Conservation (phyloP, 2,329 filamentous ascomycete genomes). For the Curvularia sp. region DNA sequence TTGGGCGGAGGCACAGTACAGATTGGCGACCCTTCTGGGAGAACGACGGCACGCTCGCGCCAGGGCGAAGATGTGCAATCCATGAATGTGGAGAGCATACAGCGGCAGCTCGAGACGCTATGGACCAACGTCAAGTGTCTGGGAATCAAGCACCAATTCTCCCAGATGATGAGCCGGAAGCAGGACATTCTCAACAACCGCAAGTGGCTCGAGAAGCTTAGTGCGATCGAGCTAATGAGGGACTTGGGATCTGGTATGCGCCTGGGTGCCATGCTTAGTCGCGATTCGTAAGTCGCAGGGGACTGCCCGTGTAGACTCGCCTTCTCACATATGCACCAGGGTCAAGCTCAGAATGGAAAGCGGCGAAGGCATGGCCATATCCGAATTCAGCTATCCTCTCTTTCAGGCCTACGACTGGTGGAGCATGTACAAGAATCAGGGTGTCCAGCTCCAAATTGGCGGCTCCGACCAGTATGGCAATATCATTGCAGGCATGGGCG, state of each 20-base stretch:
- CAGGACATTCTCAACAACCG: constrained; percentile 80
- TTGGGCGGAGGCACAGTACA: constrained; percentile 78
- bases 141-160: constrained; percentile 70
- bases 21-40: constrained; percentile 79
- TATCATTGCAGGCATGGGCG: constrained; percentile 87
- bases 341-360: constrained; percentile 84
- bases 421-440: constrained; percentile 75
- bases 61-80: constrained; percentile 62
- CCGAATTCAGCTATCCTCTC: constrained; percentile 91
- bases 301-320: no score
- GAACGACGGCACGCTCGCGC: constrained; percentile 67
- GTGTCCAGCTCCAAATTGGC: constrained; percentile 85
- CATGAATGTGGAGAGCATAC: constrained; percentile 72
- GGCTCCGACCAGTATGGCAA: constrained; percentile 97
- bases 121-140: constrained; percentile 76
- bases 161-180: constrained; percentile 69
- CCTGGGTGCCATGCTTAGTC: constrained; percentile 84
- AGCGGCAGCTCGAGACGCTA: constrained; percentile 73
- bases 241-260: constrained; percentile 76
- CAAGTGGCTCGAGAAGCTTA: constrained; percentile 77
- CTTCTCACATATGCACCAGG: constrained; percentile 49
- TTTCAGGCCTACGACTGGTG: constrained; percentile 98
- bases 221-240: constrained; percentile 76
- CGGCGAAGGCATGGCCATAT: constrained; percentile 91
- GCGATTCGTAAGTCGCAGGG: constrained; percentile 74